Base-by-base conservation (phyloP, 2,329 filamentous ascomycete species). In the Knoxdaviesia proteae region DNA sequence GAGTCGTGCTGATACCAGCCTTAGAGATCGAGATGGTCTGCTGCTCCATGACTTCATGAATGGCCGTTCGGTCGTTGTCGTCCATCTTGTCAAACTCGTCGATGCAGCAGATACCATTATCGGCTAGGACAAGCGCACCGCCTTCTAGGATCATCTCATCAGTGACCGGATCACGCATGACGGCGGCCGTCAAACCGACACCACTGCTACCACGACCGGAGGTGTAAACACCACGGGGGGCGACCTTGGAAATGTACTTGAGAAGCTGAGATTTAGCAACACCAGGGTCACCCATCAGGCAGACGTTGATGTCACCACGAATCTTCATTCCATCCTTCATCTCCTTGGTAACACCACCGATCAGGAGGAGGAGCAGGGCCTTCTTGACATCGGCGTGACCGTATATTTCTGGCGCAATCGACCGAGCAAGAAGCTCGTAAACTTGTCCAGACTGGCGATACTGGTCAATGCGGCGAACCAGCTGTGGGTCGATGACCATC, bases 311-410 rank as follows among this genome's bases (percentile, higher is more conserved):
- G 56, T 98, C 90, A 53, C 90, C 90, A 69, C 90, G 84, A 57
- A 98, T 98, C 54, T 86, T 81, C 90, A 98, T 96, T 47, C 90
- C 90, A 54, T 98, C 90, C 42, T 86, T 86, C 72, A 96, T 92
- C 54, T 90, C 80, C 61, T 98, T 98, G 4, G 78, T 90, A 1
- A 94, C 88, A 64, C 90, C 90, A 47, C 90, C 90, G 49, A 98
- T 94, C 34, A 98, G 74, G 32, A 96, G 77, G 5, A 98, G 69
- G n/a, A 98, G 71, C 8, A 98, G 73, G 2, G 90, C 90, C 60
- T 98, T 98, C 68, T 98, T 98, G 41, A 98, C 90, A 57, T 98
- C 90, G 29, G 92, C 67, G 56, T 98, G 90, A 32, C 90, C 90
- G 54, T 79, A 98, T 46, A 98, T 98, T 60, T 98, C 90, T 2